phyloP scores from a whole-genome alignment of 495 filamentous ascomycete species.

The Penicillium simplicissimum region DNA sequence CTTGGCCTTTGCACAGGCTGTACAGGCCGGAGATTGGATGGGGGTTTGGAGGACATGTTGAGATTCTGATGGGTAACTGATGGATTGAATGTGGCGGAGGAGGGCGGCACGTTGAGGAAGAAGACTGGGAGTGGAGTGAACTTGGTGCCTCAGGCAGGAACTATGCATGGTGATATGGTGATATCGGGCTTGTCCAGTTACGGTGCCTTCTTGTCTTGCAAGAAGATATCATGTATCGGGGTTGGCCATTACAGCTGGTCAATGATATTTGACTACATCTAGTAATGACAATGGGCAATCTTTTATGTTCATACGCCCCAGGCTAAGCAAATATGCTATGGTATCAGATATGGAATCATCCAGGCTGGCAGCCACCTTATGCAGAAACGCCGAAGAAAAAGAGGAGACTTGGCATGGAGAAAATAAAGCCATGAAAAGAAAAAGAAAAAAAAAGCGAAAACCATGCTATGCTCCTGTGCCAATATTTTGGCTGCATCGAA shows the following conservation, averaged over 20 bases:
- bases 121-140: background rate
- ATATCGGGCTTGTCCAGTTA: background rate
- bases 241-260: background rate
- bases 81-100: background rate
- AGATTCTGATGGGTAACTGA: background rate
- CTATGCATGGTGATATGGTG: background rate
- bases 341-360: background rate
- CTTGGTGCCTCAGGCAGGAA: conserved; percentile 2
- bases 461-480: conserved; percentile 2
- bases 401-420: background rate
- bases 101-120: background rate
- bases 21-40: background rate
- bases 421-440: background rate
- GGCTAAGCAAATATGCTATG: background rate
- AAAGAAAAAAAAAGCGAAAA: background rate
- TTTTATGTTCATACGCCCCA: background rate
- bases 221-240: no score
- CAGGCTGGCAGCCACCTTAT: background rate
- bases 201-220: background rate
- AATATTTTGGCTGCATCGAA: background rate
- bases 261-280: background rate
- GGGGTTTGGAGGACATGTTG: background rate
- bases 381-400: background rate
- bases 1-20: background rate
- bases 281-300: background rate